Evolutionary conservation across 306 rosid genomes (phyloP).

Genomic region (Aeschynomene evenia): DNA sequence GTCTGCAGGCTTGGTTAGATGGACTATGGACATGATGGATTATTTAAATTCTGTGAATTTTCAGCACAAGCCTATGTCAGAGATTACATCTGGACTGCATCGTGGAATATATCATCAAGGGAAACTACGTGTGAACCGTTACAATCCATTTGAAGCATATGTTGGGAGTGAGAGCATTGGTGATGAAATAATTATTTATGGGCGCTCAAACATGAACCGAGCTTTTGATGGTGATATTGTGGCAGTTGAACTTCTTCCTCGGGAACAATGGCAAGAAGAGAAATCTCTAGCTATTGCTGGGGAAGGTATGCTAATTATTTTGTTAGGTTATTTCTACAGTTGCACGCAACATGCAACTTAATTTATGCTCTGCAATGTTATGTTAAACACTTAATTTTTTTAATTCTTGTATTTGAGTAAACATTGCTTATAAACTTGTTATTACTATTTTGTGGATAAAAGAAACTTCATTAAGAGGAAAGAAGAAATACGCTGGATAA

Average conservation of each 20-base stretch:
- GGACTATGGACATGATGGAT: slow-evolving; percentile 8
- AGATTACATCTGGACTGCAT: slow-evolving; percentile 93
- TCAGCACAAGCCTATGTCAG: slow-evolving; percentile 97
- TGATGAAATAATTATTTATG: slow-evolving; percentile 82
- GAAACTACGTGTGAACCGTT: slow-evolving; percentile 92
- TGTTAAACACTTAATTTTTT: slow-evolving; percentile 10
- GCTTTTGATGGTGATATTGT: slow-evolving; percentile 96
- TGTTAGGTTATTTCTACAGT: not conserved
- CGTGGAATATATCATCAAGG: slow-evolving; percentile 97
- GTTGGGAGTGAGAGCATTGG: slow-evolving; percentile 97
- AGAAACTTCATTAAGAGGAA: not conserved
- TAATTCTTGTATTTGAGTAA: slow-evolving; percentile 1
- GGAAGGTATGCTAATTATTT: slow-evolving; percentile 68
- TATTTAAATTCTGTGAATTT: slow-evolving; percentile 20
- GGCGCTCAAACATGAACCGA: slow-evolving; percentile 90
- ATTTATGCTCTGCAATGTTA: slow-evolving; percentile 9
- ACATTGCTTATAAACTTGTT: not conserved
- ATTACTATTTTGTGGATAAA: not conserved
- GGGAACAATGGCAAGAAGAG: slow-evolving; percentile 87
- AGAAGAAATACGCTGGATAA: slow-evolving; percentile 12
- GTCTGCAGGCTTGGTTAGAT: slow-evolving; percentile 19
- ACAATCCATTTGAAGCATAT: slow-evolving; percentile 96
- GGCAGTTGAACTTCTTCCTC: slow-evolving; percentile 89
- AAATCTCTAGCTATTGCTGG: slow-evolving; percentile 64
- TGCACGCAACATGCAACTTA: slow-evolving; percentile 3